phyloP scores from a whole-genome alignment of 371 early-diverging fungal genomes.

The Mortierella sp. region DNA sequence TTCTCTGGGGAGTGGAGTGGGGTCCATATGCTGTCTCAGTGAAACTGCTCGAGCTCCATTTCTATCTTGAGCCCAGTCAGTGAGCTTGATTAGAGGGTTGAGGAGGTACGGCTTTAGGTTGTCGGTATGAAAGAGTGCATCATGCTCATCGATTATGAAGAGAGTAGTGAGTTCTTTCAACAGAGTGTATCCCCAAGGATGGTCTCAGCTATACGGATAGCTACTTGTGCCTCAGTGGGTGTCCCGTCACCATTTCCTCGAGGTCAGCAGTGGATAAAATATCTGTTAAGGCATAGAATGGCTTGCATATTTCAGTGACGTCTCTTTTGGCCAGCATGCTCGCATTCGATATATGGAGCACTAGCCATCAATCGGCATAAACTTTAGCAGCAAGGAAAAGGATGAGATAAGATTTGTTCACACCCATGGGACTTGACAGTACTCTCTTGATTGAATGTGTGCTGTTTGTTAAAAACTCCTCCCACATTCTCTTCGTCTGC shows the following conservation, averaged over 20 bases:
- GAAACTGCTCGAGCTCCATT: slow-evolving; percentile 34
- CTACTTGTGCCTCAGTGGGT: neutral
- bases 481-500: slow-evolving; percentile 41
- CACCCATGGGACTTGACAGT: slow-evolving; percentile 42
- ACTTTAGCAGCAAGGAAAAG: slow-evolving; percentile 36
- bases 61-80: slow-evolving; percentile 13
- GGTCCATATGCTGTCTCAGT: slow-evolving; percentile 10
- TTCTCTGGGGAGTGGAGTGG: too few relatives aligned
- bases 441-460: slow-evolving; percentile 25
- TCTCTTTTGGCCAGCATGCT: slow-evolving; percentile 1
- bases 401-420: slow-evolving; percentile 35
- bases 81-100: slow-evolving; percentile 24
- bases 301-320: slow-evolving; percentile 13
- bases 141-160: slow-evolving; percentile 40
- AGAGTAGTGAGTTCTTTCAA: slow-evolving; percentile 16
- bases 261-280: slow-evolving; percentile 34
- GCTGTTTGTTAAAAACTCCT: slow-evolving; percentile 14
- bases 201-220: neutral
- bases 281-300: slow-evolving; percentile 30
- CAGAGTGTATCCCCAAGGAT: slow-evolving; percentile 2
- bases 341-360: slow-evolving; percentile 38
- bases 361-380: slow-evolving; percentile 31
- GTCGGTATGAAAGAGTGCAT: slow-evolving; percentile 29
- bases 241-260: neutral
- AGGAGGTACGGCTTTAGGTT: slow-evolving; percentile 4